Evolutionary conservation across 306 rosid species (phyloP).

Genomic region (Crataegus laevigata): DNA sequence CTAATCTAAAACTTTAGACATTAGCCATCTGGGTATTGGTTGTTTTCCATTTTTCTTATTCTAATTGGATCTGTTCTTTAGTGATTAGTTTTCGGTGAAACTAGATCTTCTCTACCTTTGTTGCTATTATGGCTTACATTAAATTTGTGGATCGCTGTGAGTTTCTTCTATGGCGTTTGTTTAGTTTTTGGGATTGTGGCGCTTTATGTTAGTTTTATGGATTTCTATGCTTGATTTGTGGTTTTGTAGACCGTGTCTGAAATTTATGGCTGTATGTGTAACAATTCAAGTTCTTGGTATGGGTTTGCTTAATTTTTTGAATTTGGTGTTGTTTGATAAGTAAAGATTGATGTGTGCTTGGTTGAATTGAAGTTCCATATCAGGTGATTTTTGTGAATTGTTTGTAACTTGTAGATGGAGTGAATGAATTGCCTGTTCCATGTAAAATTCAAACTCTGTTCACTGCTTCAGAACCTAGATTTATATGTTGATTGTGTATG

Average conservation of each 20-base stretch:
- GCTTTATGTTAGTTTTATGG: not conserved
- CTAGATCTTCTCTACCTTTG: not conserved
- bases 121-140: not conserved
- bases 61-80: slow-evolving; percentile 11
- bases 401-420: not conserved
- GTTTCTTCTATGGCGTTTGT: not conserved
- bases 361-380: not conserved
- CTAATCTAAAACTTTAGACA: slow-evolving; percentile 23
- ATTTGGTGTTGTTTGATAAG: not conserved
- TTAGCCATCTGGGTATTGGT: not conserved
- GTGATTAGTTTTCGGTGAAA: slow-evolving; percentile 19
- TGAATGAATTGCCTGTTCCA: not conserved
- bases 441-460: not conserved
- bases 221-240: not conserved
- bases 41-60: not conserved
- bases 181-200: too few relatives aligned
- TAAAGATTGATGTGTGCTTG: not conserved
- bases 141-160: slow-evolving; percentile 22
- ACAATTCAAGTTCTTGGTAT: not conserved
- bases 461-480: not conserved
- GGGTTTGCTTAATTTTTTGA: not conserved
- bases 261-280: not conserved
- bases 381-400: not conserved
- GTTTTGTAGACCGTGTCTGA: not conserved
- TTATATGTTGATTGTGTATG: not conserved